These are phyloP conservation scores for Blastobotrys peoriensis DNA, from an alignment of 805 yeast species.

Conservation along the genomic window DNA sequence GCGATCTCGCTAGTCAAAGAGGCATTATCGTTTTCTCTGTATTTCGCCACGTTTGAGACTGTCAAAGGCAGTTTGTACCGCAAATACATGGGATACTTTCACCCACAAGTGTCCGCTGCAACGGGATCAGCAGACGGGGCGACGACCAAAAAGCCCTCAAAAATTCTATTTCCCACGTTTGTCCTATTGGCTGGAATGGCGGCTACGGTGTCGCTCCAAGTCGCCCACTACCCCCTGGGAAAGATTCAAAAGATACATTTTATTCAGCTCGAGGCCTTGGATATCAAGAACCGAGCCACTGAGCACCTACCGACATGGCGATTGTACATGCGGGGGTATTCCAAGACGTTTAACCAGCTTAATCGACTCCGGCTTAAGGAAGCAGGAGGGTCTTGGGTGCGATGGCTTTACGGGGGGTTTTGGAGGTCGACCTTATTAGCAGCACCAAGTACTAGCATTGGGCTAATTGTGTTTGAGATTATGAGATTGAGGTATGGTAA, in stretches of 20 bases:
- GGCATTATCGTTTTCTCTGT: conserved; percentile 72
- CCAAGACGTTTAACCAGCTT: conserved; percentile 65
- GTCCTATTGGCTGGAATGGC: conserved; percentile 79
- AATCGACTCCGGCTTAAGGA: conserved; percentile 44
- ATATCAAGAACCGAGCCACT: conserved; percentile 39
- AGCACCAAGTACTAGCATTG: conserved; percentile 85
- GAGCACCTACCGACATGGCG: conserved; percentile 22
- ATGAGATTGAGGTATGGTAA: conserved; percentile 41
- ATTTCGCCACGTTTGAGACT: conserved; percentile 73
- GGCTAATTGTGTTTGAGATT: conserved; percentile 77
- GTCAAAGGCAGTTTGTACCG: conserved; percentile 50
- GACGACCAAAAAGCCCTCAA: conserved; percentile 29
- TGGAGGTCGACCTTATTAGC: conserved; percentile 62
- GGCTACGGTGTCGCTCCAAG: conserved; percentile 71
- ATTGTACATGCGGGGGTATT: conserved; percentile 69
- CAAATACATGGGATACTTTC: conserved; percentile 20
- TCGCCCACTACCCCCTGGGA: conserved; percentile 76
- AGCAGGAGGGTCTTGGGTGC: conserved; percentile 50
- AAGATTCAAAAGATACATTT: conserved; percentile 77
- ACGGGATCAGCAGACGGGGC: conserved; percentile 7
- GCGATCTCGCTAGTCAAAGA: conserved; percentile 75
- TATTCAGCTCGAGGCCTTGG: conserved; percentile 73
- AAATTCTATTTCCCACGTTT: conserved; percentile 58
- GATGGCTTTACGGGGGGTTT: conserved; percentile 76
- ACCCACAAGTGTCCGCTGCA: conserved; percentile 21